Evolutionary conservation across 2,329 filamentous ascomycete genomes (phyloP), one percentile per base, ranked within the genome.

Genomic region (Pseudogymnoascus sp.): DNA sequence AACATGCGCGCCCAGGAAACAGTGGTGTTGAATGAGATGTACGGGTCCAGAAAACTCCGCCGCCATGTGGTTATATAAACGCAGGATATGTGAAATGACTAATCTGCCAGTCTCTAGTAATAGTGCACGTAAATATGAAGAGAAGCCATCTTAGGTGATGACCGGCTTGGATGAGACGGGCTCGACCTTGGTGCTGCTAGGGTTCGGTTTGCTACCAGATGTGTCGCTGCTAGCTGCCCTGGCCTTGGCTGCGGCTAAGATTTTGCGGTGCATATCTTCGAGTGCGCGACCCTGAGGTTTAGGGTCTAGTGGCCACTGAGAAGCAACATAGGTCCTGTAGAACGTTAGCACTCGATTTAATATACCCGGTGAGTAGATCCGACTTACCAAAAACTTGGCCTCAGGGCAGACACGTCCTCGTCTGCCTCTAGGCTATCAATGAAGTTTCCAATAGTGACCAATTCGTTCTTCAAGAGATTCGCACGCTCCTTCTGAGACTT

Each of bases 361-460:
- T 37, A 37, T 18, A 21, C 10, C 14, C 14, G 3, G 14, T 35
- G 38, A 35, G 23, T 18, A n/a, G 12, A 18, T 50, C 25, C 18
- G 59, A 68, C 68, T 68, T 67, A 73, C 72, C 72, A 74, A 62
- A 74, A 70, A 59, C 67, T 68, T 6, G 64, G 59, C 38, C 66
- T 65, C 5, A 74, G 65, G 40, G 69, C 67, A 18, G 68, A 66
- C 5, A 67, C 66, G 61, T 70, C 68, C 61, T 63, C 50, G 14
- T 70, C 70, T 18, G 65, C 63, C 59, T 66, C 62, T 40, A 73
- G 64, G 40, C 75, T 76, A 60, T 82, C 80, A 65, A 88, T 82
- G 69, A 86, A 87, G 63, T 82, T 81, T 62, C 86, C 86, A 72
- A 88, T 85, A 4, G 79, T 79, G 44, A 86, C 77, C 38, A 88